Evolutionary conservation across 2,329 filamentous ascomycete species (phyloP).

Genomic region (Graphilbum fragrans): DNA sequence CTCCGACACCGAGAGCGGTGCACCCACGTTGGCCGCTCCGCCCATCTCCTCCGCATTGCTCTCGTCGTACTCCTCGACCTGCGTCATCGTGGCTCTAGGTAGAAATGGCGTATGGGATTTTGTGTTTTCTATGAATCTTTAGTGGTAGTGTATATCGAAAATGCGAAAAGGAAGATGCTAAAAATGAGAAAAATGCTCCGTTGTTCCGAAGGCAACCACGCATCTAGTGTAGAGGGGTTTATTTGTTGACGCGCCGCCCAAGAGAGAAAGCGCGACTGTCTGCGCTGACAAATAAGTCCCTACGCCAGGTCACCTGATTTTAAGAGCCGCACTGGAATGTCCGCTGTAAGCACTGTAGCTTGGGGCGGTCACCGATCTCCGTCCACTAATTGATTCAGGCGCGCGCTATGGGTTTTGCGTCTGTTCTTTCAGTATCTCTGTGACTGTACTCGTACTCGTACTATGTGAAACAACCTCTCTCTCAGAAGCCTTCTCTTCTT

Average conservation of each 20-base stretch:
- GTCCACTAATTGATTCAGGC: too few relatives aligned
- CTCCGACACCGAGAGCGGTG: conserved; percentile 77
- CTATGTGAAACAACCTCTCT: too few relatives aligned
- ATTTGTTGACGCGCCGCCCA: conserved; percentile 11
- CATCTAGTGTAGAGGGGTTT: conserved; percentile 1
- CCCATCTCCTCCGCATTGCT: conserved; percentile 56
- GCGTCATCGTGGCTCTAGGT: conserved; percentile 24
- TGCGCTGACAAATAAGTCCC: conserved; percentile 6
- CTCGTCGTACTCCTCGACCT: conserved; percentile 54
- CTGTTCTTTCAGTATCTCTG: too few relatives aligned
- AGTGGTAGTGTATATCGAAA: neutral
- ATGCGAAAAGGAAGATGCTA: neutral
- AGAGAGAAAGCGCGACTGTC: conserved; percentile 10
- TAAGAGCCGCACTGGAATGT: conserved; percentile 1
- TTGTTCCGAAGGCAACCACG: conserved; percentile 1
- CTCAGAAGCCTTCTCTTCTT: too few relatives aligned
- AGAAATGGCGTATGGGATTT: neutral
- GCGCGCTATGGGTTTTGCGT: too few relatives aligned
- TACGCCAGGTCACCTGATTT: conserved; percentile 13
- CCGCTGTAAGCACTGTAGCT: too few relatives aligned
- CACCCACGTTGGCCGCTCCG: conserved; percentile 69
- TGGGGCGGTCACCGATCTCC: too few relatives aligned
- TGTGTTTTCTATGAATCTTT: neutral
- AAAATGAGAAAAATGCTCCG: neutral
- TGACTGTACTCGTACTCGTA: too few relatives aligned